These are phyloP conservation scores for Pulveroboletus sp. DNA, from an alignment of 768 basidiomycete genomes.

Conservation along the genomic window DNA sequence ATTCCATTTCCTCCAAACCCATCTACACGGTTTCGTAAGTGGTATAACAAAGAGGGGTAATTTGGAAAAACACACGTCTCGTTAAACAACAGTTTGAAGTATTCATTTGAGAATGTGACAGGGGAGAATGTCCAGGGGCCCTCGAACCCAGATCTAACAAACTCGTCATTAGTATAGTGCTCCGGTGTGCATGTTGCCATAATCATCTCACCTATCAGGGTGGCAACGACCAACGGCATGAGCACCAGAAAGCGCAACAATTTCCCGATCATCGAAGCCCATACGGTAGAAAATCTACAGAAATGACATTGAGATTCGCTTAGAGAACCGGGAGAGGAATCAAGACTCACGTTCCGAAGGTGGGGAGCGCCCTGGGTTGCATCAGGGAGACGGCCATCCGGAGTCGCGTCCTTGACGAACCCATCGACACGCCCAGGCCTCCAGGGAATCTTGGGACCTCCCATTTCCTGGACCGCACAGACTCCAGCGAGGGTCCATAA, in stretches of 20 bases:
- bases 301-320: neutral
- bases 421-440: slow-evolving; percentile 91
- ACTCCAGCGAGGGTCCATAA: slow-evolving; percentile 97
- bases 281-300: slow-evolving; percentile 66
- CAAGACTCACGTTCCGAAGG: slow-evolving; percentile 59
- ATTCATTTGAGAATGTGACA: slow-evolving; percentile 83
- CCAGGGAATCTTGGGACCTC: slow-evolving; percentile 92
- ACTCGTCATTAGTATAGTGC: neutral
- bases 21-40: slow-evolving; percentile 36
- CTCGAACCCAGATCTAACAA: slow-evolving; percentile 65
- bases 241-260: slow-evolving; percentile 90
- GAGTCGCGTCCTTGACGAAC: slow-evolving; percentile 64
- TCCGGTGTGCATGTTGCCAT: neutral
- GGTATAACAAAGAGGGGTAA: neutral
- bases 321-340: neutral
- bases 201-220: slow-evolving; percentile 52
- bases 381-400: slow-evolving; percentile 89
- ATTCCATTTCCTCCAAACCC: slow-evolving; percentile 94
- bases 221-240: slow-evolving; percentile 98
- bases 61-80: slow-evolving; percentile 55
- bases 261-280: slow-evolving; percentile 96
- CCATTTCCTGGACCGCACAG: slow-evolving; percentile 87
- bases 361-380: slow-evolving; percentile 81
- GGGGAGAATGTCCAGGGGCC: slow-evolving; percentile 97
- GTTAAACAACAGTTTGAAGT: slow-evolving; percentile 77